phyloP scores from a whole-genome alignment of 345 rosid species.

The Hibiscus trionum region DNA sequence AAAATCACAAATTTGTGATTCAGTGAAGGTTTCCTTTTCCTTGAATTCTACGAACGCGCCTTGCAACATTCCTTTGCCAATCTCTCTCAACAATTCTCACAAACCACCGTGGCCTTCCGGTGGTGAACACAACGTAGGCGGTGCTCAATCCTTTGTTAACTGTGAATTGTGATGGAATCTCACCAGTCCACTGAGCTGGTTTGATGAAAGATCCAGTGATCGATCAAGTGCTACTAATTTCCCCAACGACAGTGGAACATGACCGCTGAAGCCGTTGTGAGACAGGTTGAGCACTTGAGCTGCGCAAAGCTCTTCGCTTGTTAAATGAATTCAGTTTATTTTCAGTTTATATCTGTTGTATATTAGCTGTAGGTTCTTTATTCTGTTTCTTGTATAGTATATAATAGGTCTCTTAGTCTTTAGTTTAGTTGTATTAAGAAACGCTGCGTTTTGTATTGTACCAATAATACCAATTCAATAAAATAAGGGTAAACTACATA shows the following conservation, averaged over 20 bases:
- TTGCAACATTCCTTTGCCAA: background rate
- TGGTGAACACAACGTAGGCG: background rate
- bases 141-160: no score
- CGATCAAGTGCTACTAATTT: constrained; percentile 1
- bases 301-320: background rate
- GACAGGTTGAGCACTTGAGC: background rate
- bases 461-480: no score
- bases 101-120: constrained; percentile 1
- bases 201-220: constrained; percentile 12
- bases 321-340: no score
- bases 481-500: no score
- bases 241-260: constrained; percentile 11
- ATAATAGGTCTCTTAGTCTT: no score
- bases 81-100: background rate
- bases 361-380: no score
- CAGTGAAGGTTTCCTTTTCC: background rate
- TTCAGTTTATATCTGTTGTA: no score
- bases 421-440: no score
- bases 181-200: constrained; percentile 9
- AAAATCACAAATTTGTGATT: no score
- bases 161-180: background rate
- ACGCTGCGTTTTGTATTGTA: no score
- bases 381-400: no score
- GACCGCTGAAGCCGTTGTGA: background rate
- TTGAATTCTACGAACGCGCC: background rate